These are phyloP conservation scores for Phoenix dactylifera DNA, from an alignment of 176 grass and related monocot genomes.

Conservation along the genomic window DNA sequence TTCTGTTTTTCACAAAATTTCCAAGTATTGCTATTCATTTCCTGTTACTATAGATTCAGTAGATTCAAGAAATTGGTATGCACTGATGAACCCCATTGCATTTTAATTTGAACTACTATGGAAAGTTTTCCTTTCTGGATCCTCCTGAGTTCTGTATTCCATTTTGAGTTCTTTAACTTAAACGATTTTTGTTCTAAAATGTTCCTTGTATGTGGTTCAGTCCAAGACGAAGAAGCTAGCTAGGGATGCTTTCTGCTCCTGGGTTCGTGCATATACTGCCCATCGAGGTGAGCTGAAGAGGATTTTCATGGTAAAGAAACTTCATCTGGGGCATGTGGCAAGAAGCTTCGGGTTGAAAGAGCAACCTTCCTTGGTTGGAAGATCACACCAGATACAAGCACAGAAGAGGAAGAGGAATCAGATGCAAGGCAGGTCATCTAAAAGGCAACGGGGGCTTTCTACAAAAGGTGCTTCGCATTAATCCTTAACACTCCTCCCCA, in stretches of 20 bases:
- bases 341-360: conserved; percentile 81
- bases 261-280: conserved; percentile 80
- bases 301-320: conserved; percentile 92
- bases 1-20: no score
- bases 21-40: no score
- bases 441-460: conserved; percentile 8
- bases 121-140: no score
- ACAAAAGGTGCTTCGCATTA: no score
- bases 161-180: neutral
- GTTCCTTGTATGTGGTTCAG: conserved; percentile 16
- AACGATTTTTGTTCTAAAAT: neutral
- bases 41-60: no score
- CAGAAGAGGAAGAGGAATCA: conserved; percentile 78
- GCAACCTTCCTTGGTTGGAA: conserved; percentile 67
- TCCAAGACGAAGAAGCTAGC: conserved; percentile 50
- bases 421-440: conserved; percentile 28
- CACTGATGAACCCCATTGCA: no score
- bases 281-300: conserved; percentile 89
- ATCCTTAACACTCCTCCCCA: no score
- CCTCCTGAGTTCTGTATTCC: neutral
- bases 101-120: no score
- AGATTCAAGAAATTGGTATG: no score
- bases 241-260: conserved; percentile 83
- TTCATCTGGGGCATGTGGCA: conserved; percentile 84
- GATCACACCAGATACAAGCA: conserved; percentile 49